Evolutionary conservation across 176 grass and related monocot genomes (phyloP).

Genomic region (Dendrocalamus sinicus): DNA sequence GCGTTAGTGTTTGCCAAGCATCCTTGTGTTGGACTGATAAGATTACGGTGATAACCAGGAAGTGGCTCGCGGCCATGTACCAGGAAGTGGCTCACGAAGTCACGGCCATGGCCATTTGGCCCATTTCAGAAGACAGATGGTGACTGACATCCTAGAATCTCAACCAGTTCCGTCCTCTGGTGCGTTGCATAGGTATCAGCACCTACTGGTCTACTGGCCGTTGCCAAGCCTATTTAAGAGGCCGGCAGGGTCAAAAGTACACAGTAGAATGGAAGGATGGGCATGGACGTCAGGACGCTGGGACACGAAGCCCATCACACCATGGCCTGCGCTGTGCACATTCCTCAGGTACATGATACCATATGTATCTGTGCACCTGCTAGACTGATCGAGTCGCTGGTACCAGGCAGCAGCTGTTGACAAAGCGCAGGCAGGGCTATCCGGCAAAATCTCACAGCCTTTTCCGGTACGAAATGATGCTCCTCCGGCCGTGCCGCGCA

Average conservation of each 20-base stretch:
- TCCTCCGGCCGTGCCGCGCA: not conserved
- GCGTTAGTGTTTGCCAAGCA: not conserved
- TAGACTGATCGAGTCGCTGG: not conserved
- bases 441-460: slow-evolving; percentile 14
- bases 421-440: slow-evolving; percentile 10
- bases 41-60: not conserved
- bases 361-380: too few relatives aligned
- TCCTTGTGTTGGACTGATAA: not conserved
- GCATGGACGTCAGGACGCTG: not conserved
- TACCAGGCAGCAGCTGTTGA: slow-evolving; percentile 20
- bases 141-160: slow-evolving; percentile 7
- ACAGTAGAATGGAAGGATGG: slow-evolving; percentile 33
- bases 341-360: slow-evolving; percentile 33
- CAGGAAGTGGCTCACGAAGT: not conserved
- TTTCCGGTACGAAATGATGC: slow-evolving; percentile 10
- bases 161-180: not conserved
- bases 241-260: slow-evolving; percentile 42
- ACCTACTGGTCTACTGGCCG: slow-evolving; percentile 27
- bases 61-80: not conserved
- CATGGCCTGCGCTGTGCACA: slow-evolving; percentile 27
- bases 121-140: slow-evolving; percentile 4
- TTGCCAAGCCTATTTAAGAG: slow-evolving; percentile 27
- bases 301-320: not conserved
- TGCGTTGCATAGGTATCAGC: slow-evolving; percentile 19
- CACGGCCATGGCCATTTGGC: not conserved